These are phyloP conservation scores for Cutaneotrichosporon sp. DNA, from an alignment of 1,284 basidiomycete genomes.

Conservation along the genomic window DNA sequence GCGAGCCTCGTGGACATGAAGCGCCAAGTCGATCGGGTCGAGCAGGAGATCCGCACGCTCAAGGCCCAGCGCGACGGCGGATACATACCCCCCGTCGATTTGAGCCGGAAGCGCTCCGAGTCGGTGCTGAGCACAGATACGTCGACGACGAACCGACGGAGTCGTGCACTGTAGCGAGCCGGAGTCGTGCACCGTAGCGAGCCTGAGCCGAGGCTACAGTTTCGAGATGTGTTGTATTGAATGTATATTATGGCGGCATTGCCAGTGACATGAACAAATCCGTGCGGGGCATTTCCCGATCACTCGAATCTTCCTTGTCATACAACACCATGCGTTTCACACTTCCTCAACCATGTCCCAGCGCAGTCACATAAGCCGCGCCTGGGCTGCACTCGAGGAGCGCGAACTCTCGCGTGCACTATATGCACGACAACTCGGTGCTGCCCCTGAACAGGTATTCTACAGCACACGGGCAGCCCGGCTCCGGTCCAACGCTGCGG, in stretches of 20 bases:
- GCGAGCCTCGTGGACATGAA: conserved; percentile 77
- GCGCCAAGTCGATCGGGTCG: conserved; percentile 77
- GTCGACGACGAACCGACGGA: conserved; percentile 27
- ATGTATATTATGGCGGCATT: not conserved
- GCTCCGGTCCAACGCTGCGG: not conserved
- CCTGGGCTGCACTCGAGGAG: conserved; percentile 13
- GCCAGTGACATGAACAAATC: not conserved
- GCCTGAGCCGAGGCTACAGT: not conserved
- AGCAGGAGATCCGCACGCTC: conserved; percentile 73
- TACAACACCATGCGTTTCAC: not conserved
- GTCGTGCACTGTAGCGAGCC: conserved; percentile 15
- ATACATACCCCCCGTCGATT: conserved; percentile 35
- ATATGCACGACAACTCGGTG: not conserved
- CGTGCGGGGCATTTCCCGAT: not conserved
- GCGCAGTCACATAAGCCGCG: not conserved
- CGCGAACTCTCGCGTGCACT: conserved; percentile 13
- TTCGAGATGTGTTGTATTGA: not conserved
- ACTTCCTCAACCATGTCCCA: not conserved
- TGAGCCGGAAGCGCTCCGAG: conserved; percentile 26
- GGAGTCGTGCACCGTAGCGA: no score
- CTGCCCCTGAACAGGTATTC: conserved; percentile 11
- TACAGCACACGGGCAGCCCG: conserved; percentile 16
- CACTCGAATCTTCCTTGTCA: no score
- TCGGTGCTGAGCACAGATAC: conserved; percentile 43
- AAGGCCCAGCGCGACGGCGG: conserved; percentile 63